phyloP scores from a whole-genome alignment of 768 basidiomycete species.

The Trametes meyenii region DNA sequence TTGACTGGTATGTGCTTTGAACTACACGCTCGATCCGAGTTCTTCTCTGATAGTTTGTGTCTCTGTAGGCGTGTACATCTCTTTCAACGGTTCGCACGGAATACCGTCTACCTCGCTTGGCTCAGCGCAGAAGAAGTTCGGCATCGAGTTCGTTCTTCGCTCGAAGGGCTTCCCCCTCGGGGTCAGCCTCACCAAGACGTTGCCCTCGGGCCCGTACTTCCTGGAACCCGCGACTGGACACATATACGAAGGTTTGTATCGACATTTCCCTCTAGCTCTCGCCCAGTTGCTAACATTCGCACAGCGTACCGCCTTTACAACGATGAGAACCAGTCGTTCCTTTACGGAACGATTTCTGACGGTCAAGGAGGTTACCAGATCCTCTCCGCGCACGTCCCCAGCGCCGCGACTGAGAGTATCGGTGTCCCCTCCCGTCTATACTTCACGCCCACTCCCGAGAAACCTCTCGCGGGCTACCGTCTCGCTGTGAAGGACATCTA shows the following conservation, averaged over 20 bases:
- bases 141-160: constrained; percentile 21
- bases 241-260: constrained; percentile 31
- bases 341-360: constrained; percentile 47
- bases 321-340: constrained; percentile 47
- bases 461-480: constrained; percentile 47
- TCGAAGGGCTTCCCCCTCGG: constrained; percentile 20
- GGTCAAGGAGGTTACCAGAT: constrained; percentile 35
- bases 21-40: background rate
- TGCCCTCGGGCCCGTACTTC: constrained; percentile 34
- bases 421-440: constrained; percentile 54
- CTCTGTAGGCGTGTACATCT: constrained; percentile 26
- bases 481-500: constrained; percentile 54
- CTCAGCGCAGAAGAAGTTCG: constrained; percentile 9
- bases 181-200: constrained; percentile 13
- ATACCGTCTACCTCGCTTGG: constrained; percentile 15
- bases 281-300: background rate
- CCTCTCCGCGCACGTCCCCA: constrained; percentile 28
- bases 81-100: constrained; percentile 21
- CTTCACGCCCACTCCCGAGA: constrained; percentile 32
- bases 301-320: constrained; percentile 44
- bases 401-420: constrained; percentile 37
- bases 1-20: constrained; percentile 23
- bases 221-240: constrained; percentile 27
- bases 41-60: background rate
- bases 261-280: background rate